Evolutionary conservation across 331 rosid species (phyloP).

Genomic region (Pyracantha coccinea): DNA sequence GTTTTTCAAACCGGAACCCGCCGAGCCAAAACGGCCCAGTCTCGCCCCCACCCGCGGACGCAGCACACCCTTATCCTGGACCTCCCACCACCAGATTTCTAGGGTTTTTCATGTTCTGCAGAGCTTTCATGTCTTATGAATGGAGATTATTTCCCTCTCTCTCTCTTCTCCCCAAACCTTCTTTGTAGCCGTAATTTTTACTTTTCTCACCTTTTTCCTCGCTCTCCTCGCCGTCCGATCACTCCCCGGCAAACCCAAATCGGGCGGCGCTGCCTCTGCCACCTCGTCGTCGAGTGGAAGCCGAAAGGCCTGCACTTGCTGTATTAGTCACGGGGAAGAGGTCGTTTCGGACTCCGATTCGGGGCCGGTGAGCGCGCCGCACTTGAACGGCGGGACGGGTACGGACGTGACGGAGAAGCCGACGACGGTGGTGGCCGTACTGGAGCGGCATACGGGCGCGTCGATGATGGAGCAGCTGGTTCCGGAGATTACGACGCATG

Average conservation of each 20-base stretch:
- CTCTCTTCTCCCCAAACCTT: constrained; percentile 42
- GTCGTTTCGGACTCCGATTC: constrained; percentile 22
- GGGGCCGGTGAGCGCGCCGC: constrained; percentile 22
- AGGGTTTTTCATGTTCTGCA: constrained; percentile 64
- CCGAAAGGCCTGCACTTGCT: constrained; percentile 26
- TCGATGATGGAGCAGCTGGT: constrained; percentile 99
- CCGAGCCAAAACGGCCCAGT: background rate
- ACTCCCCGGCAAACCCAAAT: constrained; percentile 15
- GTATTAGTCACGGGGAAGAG: constrained; percentile 32
- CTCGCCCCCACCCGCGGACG: background rate
- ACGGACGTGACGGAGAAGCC: constrained; percentile 36
- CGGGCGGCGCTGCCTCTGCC: constrained; percentile 11
- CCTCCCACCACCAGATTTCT: constrained; percentile 11
- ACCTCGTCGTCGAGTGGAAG: background rate
- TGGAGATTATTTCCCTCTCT: constrained; percentile 62
- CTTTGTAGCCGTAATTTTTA: constrained; percentile 44
- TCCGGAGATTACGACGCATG: constrained; percentile 98
- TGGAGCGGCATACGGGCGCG: constrained; percentile 61
- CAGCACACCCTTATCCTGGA: background rate
- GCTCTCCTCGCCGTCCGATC: constrained; percentile 54
- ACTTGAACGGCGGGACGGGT: constrained; percentile 55
- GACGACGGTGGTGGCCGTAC: constrained; percentile 24
- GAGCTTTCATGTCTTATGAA: constrained; percentile 87
- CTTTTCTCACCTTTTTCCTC: constrained; percentile 51
- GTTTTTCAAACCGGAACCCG: background rate